Percentiles rank a stretch among this genome's conserved stretches.
These are phyloP conservation scores for Solanum bulbocastanum DNA, from an alignment of 257 asterid species.

Conservation along the genomic window DNA sequence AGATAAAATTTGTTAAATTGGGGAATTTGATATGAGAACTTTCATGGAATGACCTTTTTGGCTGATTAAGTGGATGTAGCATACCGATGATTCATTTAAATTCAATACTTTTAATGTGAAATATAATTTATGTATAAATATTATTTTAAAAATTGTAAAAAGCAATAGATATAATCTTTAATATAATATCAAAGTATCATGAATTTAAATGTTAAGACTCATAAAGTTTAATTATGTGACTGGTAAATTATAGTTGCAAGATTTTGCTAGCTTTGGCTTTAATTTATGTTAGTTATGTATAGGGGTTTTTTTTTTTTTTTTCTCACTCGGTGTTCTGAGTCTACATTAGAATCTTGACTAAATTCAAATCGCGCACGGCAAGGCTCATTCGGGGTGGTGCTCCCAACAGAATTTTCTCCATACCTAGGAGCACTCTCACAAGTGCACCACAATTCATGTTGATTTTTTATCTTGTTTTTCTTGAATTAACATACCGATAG, in stretches of 20 bases:
- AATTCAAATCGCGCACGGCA: too few relatives aligned
- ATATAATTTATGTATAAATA: not conserved
- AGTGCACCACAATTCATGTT: too few relatives aligned
- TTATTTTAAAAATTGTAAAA: not conserved
- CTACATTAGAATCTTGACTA: too few relatives aligned
- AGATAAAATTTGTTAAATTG: constrained; percentile 22
- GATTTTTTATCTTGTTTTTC: not conserved
- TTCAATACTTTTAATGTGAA: not conserved
- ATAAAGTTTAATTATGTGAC: not conserved
- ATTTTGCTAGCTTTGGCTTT: not conserved
- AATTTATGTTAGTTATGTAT: not conserved
- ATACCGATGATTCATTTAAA: not conserved
- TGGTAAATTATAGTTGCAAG: not conserved
- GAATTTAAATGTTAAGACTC: not conserved
- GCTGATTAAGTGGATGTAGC: constrained; percentile 2
- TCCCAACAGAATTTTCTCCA: too few relatives aligned
- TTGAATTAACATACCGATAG: not conserved
- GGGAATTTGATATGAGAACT: constrained; percentile 21
- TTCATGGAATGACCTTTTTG: not conserved
- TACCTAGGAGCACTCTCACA: too few relatives aligned
- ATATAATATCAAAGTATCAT: not conserved
- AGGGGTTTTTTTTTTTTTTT: too few relatives aligned
- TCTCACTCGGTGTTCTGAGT: too few relatives aligned
- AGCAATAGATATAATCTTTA: not conserved
- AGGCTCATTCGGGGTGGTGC: too few relatives aligned